Percentiles rank a stretch among this genome's conserved stretches.
Conservation (phyloP, 2,329 filamentous ascomycete species). For the Trichoderma pleuroti region DNA sequence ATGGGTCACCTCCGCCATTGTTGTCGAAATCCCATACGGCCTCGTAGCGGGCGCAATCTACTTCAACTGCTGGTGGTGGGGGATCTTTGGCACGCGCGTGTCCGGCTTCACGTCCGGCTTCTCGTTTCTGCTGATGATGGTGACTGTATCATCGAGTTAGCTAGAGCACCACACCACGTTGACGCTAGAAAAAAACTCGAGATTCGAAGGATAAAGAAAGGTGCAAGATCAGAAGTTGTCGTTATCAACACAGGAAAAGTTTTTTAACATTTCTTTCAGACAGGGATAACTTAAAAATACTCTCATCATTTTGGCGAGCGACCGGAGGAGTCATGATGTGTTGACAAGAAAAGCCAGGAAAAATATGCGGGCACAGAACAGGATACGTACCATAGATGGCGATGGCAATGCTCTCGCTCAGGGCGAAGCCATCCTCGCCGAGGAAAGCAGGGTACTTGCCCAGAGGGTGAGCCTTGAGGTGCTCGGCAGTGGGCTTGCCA, state of each 20-base stretch:
- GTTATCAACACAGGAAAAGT: slow-evolving; percentile 72
- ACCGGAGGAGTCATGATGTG: not conserved
- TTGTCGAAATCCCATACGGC: slow-evolving; percentile 68
- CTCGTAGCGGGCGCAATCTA: slow-evolving; percentile 56
- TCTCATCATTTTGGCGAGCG: slow-evolving; percentile 59
- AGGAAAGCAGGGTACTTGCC: slow-evolving; percentile 92
- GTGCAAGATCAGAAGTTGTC: slow-evolving; percentile 70
- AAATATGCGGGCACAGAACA: slow-evolving; percentile 20
- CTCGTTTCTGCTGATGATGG: slow-evolving; percentile 63
- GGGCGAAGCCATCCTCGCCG: slow-evolving; percentile 83
- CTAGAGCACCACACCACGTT: slow-evolving; percentile 11
- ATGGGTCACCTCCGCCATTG: slow-evolving; percentile 61
- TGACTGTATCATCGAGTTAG: slow-evolving; percentile 60
- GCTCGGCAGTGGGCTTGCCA: slow-evolving; percentile 66
- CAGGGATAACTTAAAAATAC: slow-evolving; percentile 93
- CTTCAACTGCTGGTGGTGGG: slow-evolving; percentile 55
- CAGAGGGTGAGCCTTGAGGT: slow-evolving; percentile 80
- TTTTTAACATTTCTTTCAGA: slow-evolving; percentile 61
- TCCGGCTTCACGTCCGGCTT: slow-evolving; percentile 57
- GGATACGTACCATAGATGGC: slow-evolving; percentile 87
- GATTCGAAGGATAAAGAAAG: slow-evolving; percentile 30
- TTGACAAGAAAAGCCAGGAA: slow-evolving; percentile 9
- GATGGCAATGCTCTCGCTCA: slow-evolving; percentile 90
- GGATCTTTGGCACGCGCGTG: slow-evolving; percentile 46
- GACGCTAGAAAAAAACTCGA: slow-evolving; percentile 21